Percentiles rank a stretch among this genome's conserved stretches.
Evolutionary conservation across 2,329 filamentous ascomycete species (phyloP).

Genomic region (Sphaceloma murrayae): DNA sequence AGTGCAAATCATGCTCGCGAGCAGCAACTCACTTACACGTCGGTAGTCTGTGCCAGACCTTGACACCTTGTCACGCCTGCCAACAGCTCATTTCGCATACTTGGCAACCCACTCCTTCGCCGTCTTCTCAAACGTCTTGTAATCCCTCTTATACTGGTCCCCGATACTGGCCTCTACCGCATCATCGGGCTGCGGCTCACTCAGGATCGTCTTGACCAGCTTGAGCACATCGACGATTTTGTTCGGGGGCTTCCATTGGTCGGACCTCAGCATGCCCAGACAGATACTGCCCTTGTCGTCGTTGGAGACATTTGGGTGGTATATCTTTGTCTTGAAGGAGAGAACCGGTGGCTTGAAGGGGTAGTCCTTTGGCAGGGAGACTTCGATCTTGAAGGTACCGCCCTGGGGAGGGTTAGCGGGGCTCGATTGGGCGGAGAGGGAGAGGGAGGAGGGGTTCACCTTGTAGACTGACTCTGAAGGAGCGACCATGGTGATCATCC

Average conservation of each 20-base stretch:
- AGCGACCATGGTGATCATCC: constrained; percentile 58
- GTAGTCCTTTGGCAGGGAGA: constrained; percentile 69
- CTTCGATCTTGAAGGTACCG: constrained; percentile 63
- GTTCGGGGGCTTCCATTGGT: constrained; percentile 86
- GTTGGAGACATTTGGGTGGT: constrained; percentile 91
- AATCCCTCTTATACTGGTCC: constrained; percentile 66
- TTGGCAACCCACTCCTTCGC: constrained; percentile 64
- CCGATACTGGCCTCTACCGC: constrained; percentile 80
- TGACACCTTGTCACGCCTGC: background rate
- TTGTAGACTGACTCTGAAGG: constrained; percentile 56
- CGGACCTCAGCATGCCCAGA: constrained; percentile 68
- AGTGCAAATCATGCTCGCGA: no score
- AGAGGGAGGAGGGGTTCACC: constrained; percentile 37
- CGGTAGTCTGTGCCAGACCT: no score
- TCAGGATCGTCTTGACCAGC: constrained; percentile 62
- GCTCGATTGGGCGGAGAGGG: constrained; percentile 4
- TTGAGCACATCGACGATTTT: constrained; percentile 67
- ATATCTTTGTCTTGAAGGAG: constrained; percentile 79
- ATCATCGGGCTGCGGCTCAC: constrained; percentile 79
- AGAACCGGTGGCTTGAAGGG: constrained; percentile 81
- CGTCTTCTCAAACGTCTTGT: constrained; percentile 60
- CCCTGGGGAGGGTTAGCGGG: constrained; percentile 36
- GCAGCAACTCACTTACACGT: no score
- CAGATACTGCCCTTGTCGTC: constrained; percentile 79
- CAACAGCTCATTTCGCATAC: constrained; percentile 52